These are phyloP conservation scores for Colletotrichum graminicola DNA, from an alignment of 2,329 filamentous ascomycete genomes.

Conservation along the genomic window DNA sequence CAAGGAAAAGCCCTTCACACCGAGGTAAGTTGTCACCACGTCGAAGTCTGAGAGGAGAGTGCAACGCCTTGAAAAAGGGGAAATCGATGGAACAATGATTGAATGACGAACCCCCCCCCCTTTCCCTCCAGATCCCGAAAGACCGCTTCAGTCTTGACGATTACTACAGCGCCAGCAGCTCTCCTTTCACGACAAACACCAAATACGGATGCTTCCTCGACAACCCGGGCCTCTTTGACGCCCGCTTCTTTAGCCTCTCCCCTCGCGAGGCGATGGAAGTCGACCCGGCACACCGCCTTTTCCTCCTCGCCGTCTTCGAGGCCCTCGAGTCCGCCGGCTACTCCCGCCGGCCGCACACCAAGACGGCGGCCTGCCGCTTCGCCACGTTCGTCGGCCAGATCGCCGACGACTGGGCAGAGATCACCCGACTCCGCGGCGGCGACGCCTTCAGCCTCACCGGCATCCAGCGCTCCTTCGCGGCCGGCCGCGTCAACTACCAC, in stretches of 20 bases:
- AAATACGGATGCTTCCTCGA: slow-evolving; percentile 40
- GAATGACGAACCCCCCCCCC: no score
- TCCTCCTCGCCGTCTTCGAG: slow-evolving; percentile 51
- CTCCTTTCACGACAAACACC: no score
- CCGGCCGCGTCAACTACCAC: slow-evolving; percentile 49
- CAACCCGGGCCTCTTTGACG: slow-evolving; percentile 50
- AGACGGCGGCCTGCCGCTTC: slow-evolving; percentile 43
- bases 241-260: slow-evolving; percentile 54
- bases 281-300: slow-evolving; percentile 49
- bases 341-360: slow-evolving; percentile 41
- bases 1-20: no score
- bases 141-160: background rate
- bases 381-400: background rate
- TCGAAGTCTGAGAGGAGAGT: no score
- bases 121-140: background rate
- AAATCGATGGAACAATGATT: no score
- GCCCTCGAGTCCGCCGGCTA: slow-evolving; percentile 45
- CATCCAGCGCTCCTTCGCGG: no score
- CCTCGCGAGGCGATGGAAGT: slow-evolving; percentile 46
- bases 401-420: background rate
- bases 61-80: no score
- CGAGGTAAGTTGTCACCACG: no score
- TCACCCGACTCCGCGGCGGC: background rate
- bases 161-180: no score
- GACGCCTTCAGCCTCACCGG: background rate